Evolutionary conservation across 768 basidiomycete genomes (phyloP).

Genomic region (Suillus plorans): DNA sequence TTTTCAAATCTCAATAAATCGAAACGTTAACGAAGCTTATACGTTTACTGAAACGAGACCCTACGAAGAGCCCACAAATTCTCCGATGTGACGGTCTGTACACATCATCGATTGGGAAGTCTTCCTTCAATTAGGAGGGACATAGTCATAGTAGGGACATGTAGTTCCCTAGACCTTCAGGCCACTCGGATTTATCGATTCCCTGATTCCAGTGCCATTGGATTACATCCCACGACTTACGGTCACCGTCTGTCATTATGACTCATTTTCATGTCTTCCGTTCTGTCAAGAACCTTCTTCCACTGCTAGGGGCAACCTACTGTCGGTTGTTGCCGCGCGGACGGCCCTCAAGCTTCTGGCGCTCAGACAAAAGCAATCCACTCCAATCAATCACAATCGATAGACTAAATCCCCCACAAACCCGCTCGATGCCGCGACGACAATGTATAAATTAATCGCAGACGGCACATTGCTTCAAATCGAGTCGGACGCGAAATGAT

Average conservation of each 20-base stretch:
- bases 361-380: background rate
- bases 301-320: background rate
- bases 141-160: background rate
- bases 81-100: background rate
- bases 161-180: background rate
- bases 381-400: background rate
- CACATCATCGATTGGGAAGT: constrained; percentile 2
- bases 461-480: background rate
- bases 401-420: background rate
- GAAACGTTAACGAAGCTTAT: background rate
- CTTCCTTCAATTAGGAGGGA: background rate
- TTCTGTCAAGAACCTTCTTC: constrained; percentile 1
- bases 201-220: background rate
- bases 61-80: background rate
- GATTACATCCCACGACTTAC: constrained; percentile 1
- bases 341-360: background rate
- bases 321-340: background rate
- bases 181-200: background rate
- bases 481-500: background rate
- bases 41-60: background rate
- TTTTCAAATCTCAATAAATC: background rate
- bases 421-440: background rate
- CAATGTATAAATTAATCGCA: background rate
- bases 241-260: background rate
- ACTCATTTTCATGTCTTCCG: background rate